These are phyloP conservation scores for Dorcoceras hygrometricum DNA, from an alignment of 257 asterid species.

Conservation along the genomic window DNA sequence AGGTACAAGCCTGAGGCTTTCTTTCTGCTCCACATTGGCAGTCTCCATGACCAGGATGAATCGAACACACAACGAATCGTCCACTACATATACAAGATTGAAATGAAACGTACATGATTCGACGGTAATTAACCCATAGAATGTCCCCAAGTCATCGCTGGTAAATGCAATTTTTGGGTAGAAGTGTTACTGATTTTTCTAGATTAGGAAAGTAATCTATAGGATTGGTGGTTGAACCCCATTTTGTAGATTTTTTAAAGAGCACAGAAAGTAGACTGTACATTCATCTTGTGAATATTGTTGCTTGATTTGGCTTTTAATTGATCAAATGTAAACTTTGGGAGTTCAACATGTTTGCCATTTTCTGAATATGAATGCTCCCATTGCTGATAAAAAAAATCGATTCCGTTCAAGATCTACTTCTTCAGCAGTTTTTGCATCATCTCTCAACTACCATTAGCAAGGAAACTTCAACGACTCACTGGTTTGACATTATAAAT, in stretches of 20 bases:
- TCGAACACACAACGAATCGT: neutral
- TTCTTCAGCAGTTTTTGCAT: no score
- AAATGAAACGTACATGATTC: neutral
- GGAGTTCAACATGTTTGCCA: neutral
- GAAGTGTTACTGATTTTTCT: neutral
- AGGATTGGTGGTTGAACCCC: neutral
- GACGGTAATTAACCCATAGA: neutral
- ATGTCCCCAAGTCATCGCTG: neutral
- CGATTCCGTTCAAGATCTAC: no score
- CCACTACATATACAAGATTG: neutral
- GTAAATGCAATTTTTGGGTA: neutral
- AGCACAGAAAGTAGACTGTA: neutral
- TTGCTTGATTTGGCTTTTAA: neutral
- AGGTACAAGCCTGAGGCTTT: constrained; percentile 11
- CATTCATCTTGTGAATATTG: neutral
- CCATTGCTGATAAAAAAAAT: no score
- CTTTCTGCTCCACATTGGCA: neutral
- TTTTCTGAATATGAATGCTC: no score
- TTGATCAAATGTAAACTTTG: neutral
- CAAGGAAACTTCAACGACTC: no score
- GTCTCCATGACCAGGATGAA: neutral
- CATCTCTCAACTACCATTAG: no score
- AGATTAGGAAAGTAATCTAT: neutral
- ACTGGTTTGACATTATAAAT: no score
- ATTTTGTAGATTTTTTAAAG: neutral